Evolutionary conservation across 139 green algal species (phyloP).

Genomic region (Mesostigma viride): DNA sequence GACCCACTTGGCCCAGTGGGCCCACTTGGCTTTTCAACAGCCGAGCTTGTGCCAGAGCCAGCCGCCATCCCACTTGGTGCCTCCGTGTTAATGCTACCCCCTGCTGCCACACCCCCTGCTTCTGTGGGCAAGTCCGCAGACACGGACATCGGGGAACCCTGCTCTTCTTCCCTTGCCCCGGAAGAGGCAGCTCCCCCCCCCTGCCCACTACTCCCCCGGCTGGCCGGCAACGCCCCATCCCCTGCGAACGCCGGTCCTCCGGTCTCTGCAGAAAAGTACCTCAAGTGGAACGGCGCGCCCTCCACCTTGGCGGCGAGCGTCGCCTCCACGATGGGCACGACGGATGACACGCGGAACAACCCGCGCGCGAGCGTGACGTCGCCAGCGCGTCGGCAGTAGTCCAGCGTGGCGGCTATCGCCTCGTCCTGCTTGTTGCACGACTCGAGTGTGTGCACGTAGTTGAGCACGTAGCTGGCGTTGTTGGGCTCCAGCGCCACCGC

Average conservation of each 20-base stretch:
- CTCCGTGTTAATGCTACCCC: not conserved
- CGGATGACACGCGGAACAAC: not conserved
- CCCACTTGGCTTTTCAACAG: not conserved
- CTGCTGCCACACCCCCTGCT: not conserved
- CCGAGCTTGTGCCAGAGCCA: not conserved
- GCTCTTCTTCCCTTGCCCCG: too few species aligned
- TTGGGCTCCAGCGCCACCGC: constrained; percentile 21
- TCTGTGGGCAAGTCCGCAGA: not conserved
- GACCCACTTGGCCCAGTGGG: not conserved
- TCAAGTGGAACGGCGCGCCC: not conserved
- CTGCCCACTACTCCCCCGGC: too few species aligned
- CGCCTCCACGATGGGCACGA: not conserved
- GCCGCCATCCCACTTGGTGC: not conserved
- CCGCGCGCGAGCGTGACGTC: not conserved
- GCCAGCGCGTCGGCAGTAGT: not conserved
- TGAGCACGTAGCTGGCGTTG: constrained; percentile 38
- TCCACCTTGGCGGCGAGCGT: not conserved
- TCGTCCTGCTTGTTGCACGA: constrained; percentile 31
- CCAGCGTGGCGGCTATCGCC: constrained; percentile 19
- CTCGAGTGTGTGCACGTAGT: constrained; percentile 49
- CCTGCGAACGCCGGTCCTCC: too few species aligned
- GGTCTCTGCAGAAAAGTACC: not conserved
- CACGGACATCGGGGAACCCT: too few species aligned
- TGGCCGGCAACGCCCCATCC: too few species aligned
- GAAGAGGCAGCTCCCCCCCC: too few species aligned